Conservation (phyloP, 495 filamentous ascomycete genomes). For the Lentithecium fluviatile region DNA sequence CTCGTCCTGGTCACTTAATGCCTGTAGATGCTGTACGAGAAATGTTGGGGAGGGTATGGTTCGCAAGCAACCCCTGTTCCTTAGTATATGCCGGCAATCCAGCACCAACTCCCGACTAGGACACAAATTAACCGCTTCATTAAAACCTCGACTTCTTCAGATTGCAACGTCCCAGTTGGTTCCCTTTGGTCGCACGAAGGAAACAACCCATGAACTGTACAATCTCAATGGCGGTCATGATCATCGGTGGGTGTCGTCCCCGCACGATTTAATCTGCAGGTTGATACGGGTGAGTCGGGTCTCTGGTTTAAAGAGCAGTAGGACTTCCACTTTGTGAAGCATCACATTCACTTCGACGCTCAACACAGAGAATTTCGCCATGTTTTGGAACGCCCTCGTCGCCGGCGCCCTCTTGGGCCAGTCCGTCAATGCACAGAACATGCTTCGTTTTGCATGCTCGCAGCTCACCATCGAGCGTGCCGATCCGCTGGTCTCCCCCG, state of each 20-base stretch:
- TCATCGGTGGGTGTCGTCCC: background rate
- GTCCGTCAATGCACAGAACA: constrained; percentile 32
- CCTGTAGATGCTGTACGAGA: background rate
- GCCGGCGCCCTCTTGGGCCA: constrained; percentile 25
- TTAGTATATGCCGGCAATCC: constrained; percentile 13
- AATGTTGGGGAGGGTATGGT: constrained; percentile 6
- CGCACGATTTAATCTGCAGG: constrained; percentile 3
- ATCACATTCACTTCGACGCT: background rate
- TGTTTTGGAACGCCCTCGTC: constrained; percentile 26
- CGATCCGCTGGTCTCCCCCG: constrained; percentile 44
- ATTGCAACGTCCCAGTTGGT: constrained; percentile 10
- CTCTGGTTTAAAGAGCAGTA: constrained; percentile 11
- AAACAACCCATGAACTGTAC: constrained; percentile 5
- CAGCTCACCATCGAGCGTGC: constrained; percentile 50
- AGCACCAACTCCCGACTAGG: constrained; percentile 3
- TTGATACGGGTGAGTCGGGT: background rate
- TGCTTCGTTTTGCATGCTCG: constrained; percentile 49
- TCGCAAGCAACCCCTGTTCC: background rate
- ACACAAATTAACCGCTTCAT: constrained; percentile 5
- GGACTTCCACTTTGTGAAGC: constrained; percentile 1
- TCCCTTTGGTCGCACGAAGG: background rate
- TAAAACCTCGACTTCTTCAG: background rate
- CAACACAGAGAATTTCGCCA: constrained; percentile 5
- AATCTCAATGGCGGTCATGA: constrained; percentile 3
- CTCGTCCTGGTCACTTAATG: too few species aligned